Conservation (phyloP, 257 asterid species). For the Verbena officinalis region DNA sequence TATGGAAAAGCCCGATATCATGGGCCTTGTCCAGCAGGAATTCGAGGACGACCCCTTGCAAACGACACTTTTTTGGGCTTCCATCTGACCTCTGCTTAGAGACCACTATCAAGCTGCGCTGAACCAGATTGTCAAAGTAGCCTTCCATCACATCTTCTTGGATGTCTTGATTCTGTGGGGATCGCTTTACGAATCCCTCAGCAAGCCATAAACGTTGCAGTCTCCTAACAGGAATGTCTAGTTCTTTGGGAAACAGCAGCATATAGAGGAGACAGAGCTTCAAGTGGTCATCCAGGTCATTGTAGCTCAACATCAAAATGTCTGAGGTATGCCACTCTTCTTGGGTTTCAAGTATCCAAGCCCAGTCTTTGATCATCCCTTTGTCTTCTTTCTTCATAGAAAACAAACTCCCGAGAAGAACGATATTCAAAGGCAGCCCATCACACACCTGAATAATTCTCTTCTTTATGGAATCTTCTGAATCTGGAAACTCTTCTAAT, state of each 20-base stretch:
- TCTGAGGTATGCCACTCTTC: neutral
- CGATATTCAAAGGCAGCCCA: conserved; percentile 31
- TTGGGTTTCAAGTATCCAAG: neutral
- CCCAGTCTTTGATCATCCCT: neutral
- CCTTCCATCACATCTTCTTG: conserved; percentile 30
- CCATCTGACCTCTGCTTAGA: conserved; percentile 31
- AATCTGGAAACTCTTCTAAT: neutral
- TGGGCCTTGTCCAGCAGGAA: conserved; percentile 7
- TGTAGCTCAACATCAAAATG: conserved; percentile 26
- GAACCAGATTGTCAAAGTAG: conserved; percentile 27
- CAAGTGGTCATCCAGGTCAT: conserved; percentile 23
- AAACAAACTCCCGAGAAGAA: conserved; percentile 30
- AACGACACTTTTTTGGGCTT: conserved; percentile 29
- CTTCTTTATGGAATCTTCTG: neutral
- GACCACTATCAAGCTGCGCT: conserved; percentile 33
- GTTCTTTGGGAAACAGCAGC: conserved; percentile 25
- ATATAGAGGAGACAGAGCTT: conserved; percentile 34
- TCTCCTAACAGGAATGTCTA: conserved; percentile 33
- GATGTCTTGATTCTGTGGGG: neutral
- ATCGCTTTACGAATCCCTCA: conserved; percentile 26
- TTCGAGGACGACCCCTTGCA: conserved; percentile 26
- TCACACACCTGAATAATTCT: conserved; percentile 13
- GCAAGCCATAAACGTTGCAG: conserved; percentile 34
- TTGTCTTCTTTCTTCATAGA: conserved; percentile 21
- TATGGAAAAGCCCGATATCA: conserved; percentile 19